Percentiles rank a stretch among this genome's conserved stretches.
phyloP scores from a whole-genome alignment of 2,329 filamentous ascomycete genomes.

The Trichophyton schoenleinii region DNA sequence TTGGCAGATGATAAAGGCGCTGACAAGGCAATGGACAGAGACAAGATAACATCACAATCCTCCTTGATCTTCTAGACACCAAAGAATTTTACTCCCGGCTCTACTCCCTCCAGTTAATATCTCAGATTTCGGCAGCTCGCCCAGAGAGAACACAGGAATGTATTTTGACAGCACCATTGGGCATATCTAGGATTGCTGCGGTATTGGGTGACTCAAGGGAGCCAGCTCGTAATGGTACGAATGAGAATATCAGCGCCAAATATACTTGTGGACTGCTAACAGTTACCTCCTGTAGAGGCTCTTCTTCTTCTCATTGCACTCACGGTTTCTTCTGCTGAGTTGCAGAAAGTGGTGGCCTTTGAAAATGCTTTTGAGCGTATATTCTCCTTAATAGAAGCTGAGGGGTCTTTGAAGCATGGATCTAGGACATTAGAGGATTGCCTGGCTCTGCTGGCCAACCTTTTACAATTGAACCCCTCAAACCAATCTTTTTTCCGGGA shows the following conservation, averaged over 20 bases:
- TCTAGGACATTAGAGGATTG: slow-evolving; percentile 87
- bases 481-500: slow-evolving; percentile 94
- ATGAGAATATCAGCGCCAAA: neutral
- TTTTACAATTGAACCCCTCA: slow-evolving; percentile 72
- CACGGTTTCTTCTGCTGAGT: slow-evolving; percentile 71
- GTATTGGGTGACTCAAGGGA: slow-evolving; percentile 76
- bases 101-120: slow-evolving; percentile 80
- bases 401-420: slow-evolving; percentile 71
- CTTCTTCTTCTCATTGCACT: slow-evolving; percentile 77
- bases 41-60: slow-evolving; percentile 87
- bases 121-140: slow-evolving; percentile 70
- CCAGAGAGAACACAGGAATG: slow-evolving; percentile 91
- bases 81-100: slow-evolving; percentile 81
- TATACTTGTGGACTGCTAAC: neutral
- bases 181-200: slow-evolving; percentile 73
- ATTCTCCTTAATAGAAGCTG: slow-evolving; percentile 67
- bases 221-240: slow-evolving; percentile 61
- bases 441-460: slow-evolving; percentile 76
- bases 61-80: slow-evolving; percentile 79
- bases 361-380: slow-evolving; percentile 84
- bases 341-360: slow-evolving; percentile 92
- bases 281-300: slow-evolving; percentile 43
- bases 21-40: slow-evolving; percentile 43
- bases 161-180: slow-evolving; percentile 75
- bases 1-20: neutral